These are phyloP conservation scores for Xylariaceae sp. DNA, from an alignment of 2,329 filamentous ascomycete species.

Conservation along the genomic window DNA sequence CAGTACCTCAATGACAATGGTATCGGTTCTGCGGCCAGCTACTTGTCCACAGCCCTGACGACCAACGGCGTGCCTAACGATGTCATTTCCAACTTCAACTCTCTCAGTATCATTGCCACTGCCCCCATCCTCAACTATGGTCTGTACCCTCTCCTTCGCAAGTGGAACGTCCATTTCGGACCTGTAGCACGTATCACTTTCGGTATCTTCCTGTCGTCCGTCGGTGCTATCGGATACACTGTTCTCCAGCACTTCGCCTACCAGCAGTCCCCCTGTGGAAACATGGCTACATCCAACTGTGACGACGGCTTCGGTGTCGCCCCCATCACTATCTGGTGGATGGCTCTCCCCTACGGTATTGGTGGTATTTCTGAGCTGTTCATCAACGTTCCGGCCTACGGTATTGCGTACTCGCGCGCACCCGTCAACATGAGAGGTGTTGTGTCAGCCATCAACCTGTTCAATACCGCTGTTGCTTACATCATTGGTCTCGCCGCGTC, in stretches of 20 bases:
- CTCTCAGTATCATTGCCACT: conserved; percentile 43
- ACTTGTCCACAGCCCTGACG: conserved; percentile 44
- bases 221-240: conserved; percentile 42
- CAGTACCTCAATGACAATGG: conserved; percentile 45
- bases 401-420: conserved; percentile 48
- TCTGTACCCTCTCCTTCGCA: conserved; percentile 43
- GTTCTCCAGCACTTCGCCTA: conserved; percentile 41
- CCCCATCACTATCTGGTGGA: conserved; percentile 51
- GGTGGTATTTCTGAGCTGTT: conserved; percentile 51
- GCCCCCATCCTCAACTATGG: conserved; percentile 45
- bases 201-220: conserved; percentile 45
- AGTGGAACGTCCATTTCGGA: conserved; percentile 41
- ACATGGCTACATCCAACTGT: conserved; percentile 38
- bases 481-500: conserved; percentile 42
- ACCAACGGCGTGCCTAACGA: conserved; percentile 50
- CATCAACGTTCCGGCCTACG: conserved; percentile 48
- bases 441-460: conserved; percentile 47
- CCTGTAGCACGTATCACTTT: conserved; percentile 47
- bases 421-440: conserved; percentile 49
- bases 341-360: conserved; percentile 50
- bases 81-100: conserved; percentile 47
- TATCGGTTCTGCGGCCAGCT: conserved; percentile 46
- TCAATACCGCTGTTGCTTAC: conserved; percentile 44
- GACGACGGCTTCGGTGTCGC: conserved; percentile 34
- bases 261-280: conserved; percentile 38